A percentile compares a stretch with the other conserved stretches of the same genome.
Evolutionary conservation across 1,284 basidiomycete species (phyloP).

Genomic region (Coniferiporia weirii): DNA sequence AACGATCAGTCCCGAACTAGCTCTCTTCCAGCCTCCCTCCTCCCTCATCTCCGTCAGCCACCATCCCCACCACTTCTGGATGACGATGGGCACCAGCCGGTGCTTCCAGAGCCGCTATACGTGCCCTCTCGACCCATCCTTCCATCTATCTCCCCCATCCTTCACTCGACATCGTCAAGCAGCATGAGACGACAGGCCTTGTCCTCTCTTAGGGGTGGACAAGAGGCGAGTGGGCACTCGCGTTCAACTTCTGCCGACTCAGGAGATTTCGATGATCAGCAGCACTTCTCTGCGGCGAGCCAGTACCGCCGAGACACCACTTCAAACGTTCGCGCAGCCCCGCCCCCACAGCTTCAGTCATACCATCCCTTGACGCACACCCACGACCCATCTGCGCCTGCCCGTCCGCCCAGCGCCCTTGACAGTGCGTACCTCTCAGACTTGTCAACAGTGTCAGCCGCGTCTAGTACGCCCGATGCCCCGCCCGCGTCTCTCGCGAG

Average conservation of each 20-base stretch:
- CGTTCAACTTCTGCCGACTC: constrained; percentile 1
- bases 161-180: background rate
- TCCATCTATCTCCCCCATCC: background rate
- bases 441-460: background rate
- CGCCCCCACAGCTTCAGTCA: background rate
- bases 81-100: no score
- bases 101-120: no score
- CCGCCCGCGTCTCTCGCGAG: background rate
- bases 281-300: background rate
- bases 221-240: background rate
- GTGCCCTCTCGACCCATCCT: background rate
- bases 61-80: background rate
- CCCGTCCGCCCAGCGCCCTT: background rate
- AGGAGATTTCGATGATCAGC: background rate
- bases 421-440: constrained; percentile 5
- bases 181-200: background rate
- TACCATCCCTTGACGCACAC: background rate
- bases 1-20: background rate
- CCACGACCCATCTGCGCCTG: background rate
- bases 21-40: constrained; percentile 8
- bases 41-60: background rate
- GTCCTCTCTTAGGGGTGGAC: background rate
- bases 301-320: background rate
- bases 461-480: background rate
- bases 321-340: background rate